Percentiles rank a stretch among this genome's conserved stretches.
Evolutionary conservation across 2,329 filamentous ascomycete species (phyloP).

Genomic region (Grosmannia huntii): DNA sequence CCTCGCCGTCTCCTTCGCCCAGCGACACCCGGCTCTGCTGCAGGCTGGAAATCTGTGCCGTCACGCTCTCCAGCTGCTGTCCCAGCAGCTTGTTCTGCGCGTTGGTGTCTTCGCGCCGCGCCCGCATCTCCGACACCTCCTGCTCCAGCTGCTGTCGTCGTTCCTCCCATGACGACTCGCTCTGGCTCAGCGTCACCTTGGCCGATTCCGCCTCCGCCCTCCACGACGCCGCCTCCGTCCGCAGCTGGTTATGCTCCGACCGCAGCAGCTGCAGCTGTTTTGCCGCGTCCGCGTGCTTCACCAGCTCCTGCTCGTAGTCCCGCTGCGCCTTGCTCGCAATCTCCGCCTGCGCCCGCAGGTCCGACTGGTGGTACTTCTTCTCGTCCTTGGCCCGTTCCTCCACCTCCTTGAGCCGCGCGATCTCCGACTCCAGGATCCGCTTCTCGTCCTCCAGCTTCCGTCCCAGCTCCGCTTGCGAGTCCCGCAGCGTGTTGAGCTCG

Average conservation of each 20-base stretch:
- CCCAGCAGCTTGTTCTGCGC: constrained; percentile 87
- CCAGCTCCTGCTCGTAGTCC: constrained; percentile 85
- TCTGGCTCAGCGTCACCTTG: constrained; percentile 64
- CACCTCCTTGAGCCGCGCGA: constrained; percentile 71
- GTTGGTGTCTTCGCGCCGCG: constrained; percentile 69
- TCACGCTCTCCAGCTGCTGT: constrained; percentile 74
- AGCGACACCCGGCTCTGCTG: constrained; percentile 58
- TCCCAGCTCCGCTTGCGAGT: constrained; percentile 63
- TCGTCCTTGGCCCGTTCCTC: constrained; percentile 68
- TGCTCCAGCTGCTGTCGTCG: constrained; percentile 68
- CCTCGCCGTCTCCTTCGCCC: constrained; percentile 15
- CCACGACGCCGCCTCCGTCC: constrained; percentile 61
- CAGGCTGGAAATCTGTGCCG: constrained; percentile 63
- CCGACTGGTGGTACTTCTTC: constrained; percentile 75
- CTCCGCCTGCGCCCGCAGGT: constrained; percentile 83
- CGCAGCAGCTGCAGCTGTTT: constrained; percentile 70
- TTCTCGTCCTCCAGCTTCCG: constrained; percentile 73
- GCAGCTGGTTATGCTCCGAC: constrained; percentile 67
- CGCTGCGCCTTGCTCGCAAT: constrained; percentile 89
- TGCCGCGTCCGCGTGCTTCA: constrained; percentile 93
- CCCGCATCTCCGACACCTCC: constrained; percentile 67
- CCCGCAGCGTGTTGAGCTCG: constrained; percentile 68
- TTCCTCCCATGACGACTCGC: constrained; percentile 79
- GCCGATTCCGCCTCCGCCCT: constrained; percentile 77
- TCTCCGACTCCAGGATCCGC: constrained; percentile 61